Base-by-base conservation (phyloP, 2,329 filamentous ascomycete genomes). In the Pseudocercospora pini-densiflorae region DNA sequence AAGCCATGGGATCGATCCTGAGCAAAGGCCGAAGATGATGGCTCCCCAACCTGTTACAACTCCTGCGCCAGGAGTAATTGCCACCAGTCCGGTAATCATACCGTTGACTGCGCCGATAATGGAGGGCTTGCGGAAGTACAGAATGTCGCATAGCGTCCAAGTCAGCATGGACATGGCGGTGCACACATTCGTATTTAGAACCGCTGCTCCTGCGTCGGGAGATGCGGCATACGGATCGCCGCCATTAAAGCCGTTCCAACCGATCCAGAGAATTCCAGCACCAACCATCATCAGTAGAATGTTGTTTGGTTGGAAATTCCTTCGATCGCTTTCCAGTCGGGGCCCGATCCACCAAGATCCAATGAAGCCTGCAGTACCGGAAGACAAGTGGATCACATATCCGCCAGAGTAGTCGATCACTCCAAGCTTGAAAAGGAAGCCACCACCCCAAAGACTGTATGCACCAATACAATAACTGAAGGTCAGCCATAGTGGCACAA, bases 231-330 rank as follows among this genome's bases (percentile, higher is more conserved):
- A 85, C n/a, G 83, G 83, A 72, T 84, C 83, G 68, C 83, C 82
- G 53, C 83, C 83, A 67, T 85, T 85, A 78, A 85, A 85, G 47
- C 83, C 83, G 72, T 85, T 85, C 83, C 83, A 85, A 65, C 83
- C 83, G 27, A 84, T 77, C 83, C 83, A 85, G 36, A 85, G 79
- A 40, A 85, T 81, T 19, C 83, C 83, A 1, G 83, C 82, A 24
- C 83, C 83, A 31, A 82, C 76, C 61, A 85, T 75, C 29, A 83
- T 79, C 9, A 79, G 73, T 14, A 82, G 71, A 57, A 84, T 76
- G 70, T 84, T 84, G 76, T 84, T 83, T 2, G 83, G 83, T n/a
- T 79, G 77, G 45, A 79, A 78, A 51, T 82, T 80, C 53, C 81
- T 79, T 10, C 81, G 79, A 68, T 85, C 83, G 27, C 76, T 72